phyloP scores from a whole-genome alignment of 345 rosid genomes.

The Arabidopsis arenosa region DNA sequence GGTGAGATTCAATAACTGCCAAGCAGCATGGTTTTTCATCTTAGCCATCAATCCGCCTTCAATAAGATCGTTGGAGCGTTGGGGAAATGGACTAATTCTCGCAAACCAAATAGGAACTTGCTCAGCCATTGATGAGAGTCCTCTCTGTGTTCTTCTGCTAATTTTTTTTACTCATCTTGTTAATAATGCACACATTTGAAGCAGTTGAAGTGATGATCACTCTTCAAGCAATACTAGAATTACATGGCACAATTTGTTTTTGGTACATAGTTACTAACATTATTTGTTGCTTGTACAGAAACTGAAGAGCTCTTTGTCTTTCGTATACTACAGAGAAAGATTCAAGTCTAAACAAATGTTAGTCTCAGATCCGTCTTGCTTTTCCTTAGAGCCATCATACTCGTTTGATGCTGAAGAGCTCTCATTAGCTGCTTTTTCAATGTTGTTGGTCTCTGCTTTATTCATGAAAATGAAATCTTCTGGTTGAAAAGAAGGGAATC shows the following conservation, averaged over 20 bases:
- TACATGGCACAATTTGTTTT: not conserved
- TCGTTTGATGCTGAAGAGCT: slow-evolving; percentile 36
- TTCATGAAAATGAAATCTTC: slow-evolving; percentile 55
- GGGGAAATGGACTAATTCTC: not conserved
- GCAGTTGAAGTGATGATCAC: not conserved
- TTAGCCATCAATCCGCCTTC: not conserved
- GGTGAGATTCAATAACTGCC: slow-evolving; percentile 47
- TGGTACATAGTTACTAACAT: slow-evolving; percentile 27
- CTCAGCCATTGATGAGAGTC: not conserved
- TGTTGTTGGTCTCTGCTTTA: slow-evolving; percentile 14
- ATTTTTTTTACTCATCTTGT: not conserved
- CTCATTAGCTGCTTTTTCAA: not conserved
- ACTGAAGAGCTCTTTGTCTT: slow-evolving; percentile 11
- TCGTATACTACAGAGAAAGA: slow-evolving; percentile 55
- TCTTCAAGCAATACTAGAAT: not conserved
- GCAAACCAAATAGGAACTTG: not conserved
- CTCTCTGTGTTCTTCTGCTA: not conserved
- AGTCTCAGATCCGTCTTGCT: slow-evolving; percentile 29
- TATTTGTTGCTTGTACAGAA: slow-evolving; percentile 21
- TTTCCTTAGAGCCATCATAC: slow-evolving; percentile 33
- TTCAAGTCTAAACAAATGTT: slow-evolving; percentile 49
- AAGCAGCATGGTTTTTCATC: not conserved
- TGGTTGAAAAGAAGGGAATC: slow-evolving; percentile 57
- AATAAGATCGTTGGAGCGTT: not conserved
- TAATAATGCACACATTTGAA: slow-evolving; percentile 1